A percentile compares a stretch with the other conserved stretches of the same genome.
These are phyloP conservation scores for Acorus gramineus DNA, from an alignment of 106 monocot genomes.

Conservation along the genomic window DNA sequence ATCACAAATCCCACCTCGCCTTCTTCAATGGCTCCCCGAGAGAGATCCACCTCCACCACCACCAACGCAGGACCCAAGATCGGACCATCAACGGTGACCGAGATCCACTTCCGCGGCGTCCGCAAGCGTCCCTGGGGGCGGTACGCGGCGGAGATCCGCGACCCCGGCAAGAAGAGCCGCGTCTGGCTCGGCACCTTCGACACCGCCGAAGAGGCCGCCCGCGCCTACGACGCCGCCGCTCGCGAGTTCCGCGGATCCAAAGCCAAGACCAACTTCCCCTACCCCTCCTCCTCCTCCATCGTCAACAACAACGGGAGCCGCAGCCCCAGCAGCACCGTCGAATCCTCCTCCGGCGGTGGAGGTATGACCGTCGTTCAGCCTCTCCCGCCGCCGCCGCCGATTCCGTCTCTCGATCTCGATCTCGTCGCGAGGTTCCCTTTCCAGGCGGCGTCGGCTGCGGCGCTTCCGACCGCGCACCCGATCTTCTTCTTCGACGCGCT, in stretches of 20 bases:
- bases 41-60: too few species aligned
- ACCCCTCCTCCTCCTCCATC: background rate
- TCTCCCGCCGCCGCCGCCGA: background rate
- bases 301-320: slow-evolving; percentile 1
- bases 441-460: background rate
- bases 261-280: slow-evolving; percentile 34
- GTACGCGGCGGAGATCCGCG: slow-evolving; percentile 43
- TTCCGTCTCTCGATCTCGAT: background rate
- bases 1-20: too few species aligned
- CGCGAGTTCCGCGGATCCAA: slow-evolving; percentile 23
- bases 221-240: slow-evolving; percentile 36
- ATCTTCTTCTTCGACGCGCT: slow-evolving; percentile 14
- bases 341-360: slow-evolving; percentile 13
- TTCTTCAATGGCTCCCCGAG: too few species aligned
- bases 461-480: background rate
- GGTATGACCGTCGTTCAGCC: background rate
- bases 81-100: background rate
- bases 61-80: too few species aligned
- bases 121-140: slow-evolving; percentile 44
- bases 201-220: slow-evolving; percentile 35
- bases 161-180: slow-evolving; percentile 37
- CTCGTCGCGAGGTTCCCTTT: slow-evolving; percentile 10
- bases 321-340: slow-evolving; percentile 25
- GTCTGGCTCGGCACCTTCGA: slow-evolving; percentile 43
- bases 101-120: slow-evolving; percentile 26